phyloP scores from a whole-genome alignment of 129 eudicot genomes.

The Tanacetum coccineum region DNA sequence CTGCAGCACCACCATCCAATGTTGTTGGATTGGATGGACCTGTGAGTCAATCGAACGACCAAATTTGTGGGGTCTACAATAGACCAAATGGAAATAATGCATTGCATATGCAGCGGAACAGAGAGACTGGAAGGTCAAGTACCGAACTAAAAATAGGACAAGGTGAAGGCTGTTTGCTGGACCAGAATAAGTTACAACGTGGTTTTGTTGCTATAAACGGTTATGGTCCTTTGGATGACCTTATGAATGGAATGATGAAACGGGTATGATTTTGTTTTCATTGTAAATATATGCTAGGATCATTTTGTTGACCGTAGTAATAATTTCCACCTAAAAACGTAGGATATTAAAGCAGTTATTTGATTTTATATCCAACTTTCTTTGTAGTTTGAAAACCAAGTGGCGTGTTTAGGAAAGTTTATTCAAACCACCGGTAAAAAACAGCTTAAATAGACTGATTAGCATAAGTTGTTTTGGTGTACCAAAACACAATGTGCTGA shows the following conservation, averaged over 20 bases:
- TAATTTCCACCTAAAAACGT: too few species aligned
- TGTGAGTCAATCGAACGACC: slow-evolving; percentile 37
- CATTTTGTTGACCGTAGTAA: too few species aligned
- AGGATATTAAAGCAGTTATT: too few species aligned
- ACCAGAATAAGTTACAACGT: slow-evolving; percentile 44
- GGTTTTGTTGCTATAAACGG: slow-evolving; percentile 46
- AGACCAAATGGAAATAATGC: slow-evolving; percentile 36
- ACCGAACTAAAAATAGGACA: slow-evolving; percentile 47
- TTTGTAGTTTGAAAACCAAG: too few species aligned
- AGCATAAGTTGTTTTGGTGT: too few species aligned
- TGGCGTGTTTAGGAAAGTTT: too few species aligned
- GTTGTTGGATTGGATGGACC: slow-evolving; percentile 33
- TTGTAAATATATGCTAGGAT: neutral
- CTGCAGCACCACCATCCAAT: slow-evolving; percentile 29
- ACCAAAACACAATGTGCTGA: too few species aligned
- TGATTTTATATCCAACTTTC: too few species aligned
- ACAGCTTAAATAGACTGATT: too few species aligned
- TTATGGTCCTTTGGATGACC: slow-evolving; percentile 75
- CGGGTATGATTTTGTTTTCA: slow-evolving; percentile 47
- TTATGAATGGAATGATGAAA: slow-evolving; percentile 80
- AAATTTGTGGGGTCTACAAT: slow-evolving; percentile 34
- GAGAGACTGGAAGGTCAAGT: slow-evolving; percentile 32
- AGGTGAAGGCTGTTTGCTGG: slow-evolving; percentile 43
- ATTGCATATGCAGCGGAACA: slow-evolving; percentile 29
- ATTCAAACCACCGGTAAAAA: too few species aligned